Conservation (phyloP, 2,329 filamentous ascomycete species). For the Diaporthe sp. region DNA sequence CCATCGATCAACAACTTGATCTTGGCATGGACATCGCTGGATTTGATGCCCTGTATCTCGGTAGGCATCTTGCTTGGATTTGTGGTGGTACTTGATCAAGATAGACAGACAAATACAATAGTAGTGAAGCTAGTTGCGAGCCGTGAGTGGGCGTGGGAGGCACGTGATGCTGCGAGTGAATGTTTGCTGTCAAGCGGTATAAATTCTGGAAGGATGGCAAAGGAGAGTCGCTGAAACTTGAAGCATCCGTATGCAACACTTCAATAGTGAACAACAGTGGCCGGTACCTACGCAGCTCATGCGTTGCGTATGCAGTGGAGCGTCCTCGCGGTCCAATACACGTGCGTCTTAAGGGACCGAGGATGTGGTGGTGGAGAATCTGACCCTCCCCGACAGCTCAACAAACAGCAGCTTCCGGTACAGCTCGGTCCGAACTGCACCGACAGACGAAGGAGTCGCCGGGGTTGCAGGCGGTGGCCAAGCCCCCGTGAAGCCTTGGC, state of each 20-base stretch:
- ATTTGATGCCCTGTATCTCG: constrained; percentile 61
- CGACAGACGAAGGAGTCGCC: constrained; percentile 26
- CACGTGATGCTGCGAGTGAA: constrained; percentile 5
- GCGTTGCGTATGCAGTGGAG: neutral
- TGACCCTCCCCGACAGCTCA: constrained; percentile 18
- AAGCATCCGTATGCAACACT: neutral
- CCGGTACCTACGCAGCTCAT: constrained; percentile 10
- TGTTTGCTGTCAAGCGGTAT: neutral
- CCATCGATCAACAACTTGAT: constrained; percentile 79
- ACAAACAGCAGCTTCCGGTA: constrained; percentile 18
- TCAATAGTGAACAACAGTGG: neutral
- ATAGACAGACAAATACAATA: neutral
- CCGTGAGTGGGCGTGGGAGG: neutral
- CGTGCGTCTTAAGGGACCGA: constrained; percentile 5
- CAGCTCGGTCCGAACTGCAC: constrained; percentile 41
- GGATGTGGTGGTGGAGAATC: constrained; percentile 39
- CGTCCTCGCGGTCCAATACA: constrained; percentile 8
- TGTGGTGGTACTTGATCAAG: neutral
- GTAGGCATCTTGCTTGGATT: constrained; percentile 53
- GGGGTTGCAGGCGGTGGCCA: constrained; percentile 22
- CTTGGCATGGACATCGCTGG: constrained; percentile 64
- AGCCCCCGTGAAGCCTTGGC: constrained; percentile 23
- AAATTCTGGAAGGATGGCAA: neutral
- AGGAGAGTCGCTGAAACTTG: neutral
- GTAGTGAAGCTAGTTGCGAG: neutral